These are phyloP conservation scores for Cladosporium sp. DNA, from an alignment of 2,329 filamentous ascomycete genomes.

Conservation along the genomic window DNA sequence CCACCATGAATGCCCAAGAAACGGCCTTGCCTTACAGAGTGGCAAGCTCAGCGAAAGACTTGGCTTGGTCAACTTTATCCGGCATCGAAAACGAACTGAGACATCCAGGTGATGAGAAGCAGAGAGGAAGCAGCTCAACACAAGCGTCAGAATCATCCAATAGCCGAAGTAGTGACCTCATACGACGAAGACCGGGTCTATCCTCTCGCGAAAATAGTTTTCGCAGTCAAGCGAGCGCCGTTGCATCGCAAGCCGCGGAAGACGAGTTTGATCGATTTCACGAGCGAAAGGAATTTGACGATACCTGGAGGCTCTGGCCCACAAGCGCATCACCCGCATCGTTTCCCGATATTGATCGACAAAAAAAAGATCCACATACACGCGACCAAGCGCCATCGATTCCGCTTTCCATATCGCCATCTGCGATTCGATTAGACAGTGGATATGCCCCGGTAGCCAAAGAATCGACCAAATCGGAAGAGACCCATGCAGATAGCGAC, in stretches of 20 bases:
- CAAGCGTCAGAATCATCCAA: background rate
- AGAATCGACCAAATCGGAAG: background rate
- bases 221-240: background rate
- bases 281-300: background rate
- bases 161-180: background rate
- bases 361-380: too few species aligned
- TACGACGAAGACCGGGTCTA: background rate
- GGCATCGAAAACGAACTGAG: background rate
- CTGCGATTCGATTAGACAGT: too few species aligned
- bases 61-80: background rate
- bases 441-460: too few species aligned
- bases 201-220: background rate
- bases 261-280: constrained; percentile 3
- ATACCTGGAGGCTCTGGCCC: background rate
- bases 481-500: background rate
- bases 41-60: background rate
- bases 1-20: background rate
- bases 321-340: too few species aligned
- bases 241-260: background rate
- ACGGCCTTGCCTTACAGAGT: constrained; percentile 1
- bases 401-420: too few species aligned
- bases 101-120: background rate
- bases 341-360: too few species aligned
- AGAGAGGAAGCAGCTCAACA: background rate
- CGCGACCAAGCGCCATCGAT: too few species aligned